Conservation (phyloP, 2,329 filamentous ascomycete genomes). For the Neonectria ditissima region DNA sequence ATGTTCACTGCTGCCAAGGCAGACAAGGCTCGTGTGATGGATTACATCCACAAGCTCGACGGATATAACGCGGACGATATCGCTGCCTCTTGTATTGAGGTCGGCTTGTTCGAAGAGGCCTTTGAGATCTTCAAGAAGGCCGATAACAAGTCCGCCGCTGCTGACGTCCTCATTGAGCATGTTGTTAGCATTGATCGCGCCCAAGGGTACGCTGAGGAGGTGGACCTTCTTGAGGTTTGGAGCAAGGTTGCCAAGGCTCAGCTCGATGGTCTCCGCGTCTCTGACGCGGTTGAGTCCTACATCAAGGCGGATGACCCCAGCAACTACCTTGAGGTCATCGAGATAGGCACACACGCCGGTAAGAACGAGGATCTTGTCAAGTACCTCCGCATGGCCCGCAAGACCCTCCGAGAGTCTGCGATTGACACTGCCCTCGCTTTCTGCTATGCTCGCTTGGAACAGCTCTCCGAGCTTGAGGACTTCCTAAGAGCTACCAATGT, state of each 20-base stretch:
- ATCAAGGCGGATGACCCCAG: slow-evolving; percentile 93
- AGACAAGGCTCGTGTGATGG: slow-evolving; percentile 93
- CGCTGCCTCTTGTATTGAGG: slow-evolving; percentile 90
- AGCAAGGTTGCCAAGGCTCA: slow-evolving; percentile 98
- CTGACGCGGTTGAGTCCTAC: slow-evolving; percentile 95
- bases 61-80: slow-evolving; percentile 94
- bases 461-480: slow-evolving; percentile 93
- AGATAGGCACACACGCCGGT: slow-evolving; percentile 92
- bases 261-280: slow-evolving; percentile 91
- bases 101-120: slow-evolving; percentile 94
- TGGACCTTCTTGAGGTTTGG: slow-evolving; percentile 96
- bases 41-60: slow-evolving; percentile 93
- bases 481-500: slow-evolving; percentile 95
- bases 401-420: slow-evolving; percentile 91
- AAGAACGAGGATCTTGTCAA: slow-evolving; percentile 99
- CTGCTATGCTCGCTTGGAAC: slow-evolving; percentile 90
- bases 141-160: slow-evolving; percentile 85
- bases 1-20: slow-evolving; percentile 97
- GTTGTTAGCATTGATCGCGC: slow-evolving; percentile 98
- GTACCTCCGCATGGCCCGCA: slow-evolving; percentile 95
- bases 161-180: slow-evolving; percentile 93
- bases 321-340: slow-evolving; percentile 96
- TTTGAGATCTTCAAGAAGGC: slow-evolving; percentile 99
- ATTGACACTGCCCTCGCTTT: slow-evolving; percentile 96
- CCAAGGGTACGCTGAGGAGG: slow-evolving; percentile 93